phyloP scores from a whole-genome alignment of 345 rosid species.

The Linum trigynum region DNA sequence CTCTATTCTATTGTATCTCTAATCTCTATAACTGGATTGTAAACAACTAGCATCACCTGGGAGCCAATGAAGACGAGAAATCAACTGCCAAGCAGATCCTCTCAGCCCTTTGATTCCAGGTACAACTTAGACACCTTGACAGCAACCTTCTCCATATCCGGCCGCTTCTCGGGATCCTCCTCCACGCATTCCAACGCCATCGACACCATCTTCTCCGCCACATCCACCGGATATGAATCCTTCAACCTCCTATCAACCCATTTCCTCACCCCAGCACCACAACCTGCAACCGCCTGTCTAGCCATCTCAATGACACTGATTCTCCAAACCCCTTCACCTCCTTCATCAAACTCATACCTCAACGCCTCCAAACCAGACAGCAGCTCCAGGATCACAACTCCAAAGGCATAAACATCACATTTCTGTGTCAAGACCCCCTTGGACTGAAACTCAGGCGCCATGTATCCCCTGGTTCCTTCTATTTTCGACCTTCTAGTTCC shows the following conservation, averaged over 20 bases:
- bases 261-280: constrained; percentile 16
- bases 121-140: constrained; percentile 22
- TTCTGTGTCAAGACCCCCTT: constrained; percentile 24
- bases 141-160: constrained; percentile 22
- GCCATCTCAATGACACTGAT: constrained; percentile 21
- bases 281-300: constrained; percentile 10
- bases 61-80: constrained; percentile 25
- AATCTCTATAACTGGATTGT: not conserved
- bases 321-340: constrained; percentile 12
- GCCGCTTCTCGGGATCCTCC: constrained; percentile 21
- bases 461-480: constrained; percentile 45
- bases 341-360: constrained; percentile 18
- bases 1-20: too few relatives aligned
- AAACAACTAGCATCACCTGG: constrained; percentile 11
- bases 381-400: constrained; percentile 27
- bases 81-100: constrained; percentile 19
- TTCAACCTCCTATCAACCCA: constrained; percentile 26
- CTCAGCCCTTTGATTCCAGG: constrained; percentile 24
- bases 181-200: constrained; percentile 24
- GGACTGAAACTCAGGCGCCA: constrained; percentile 38
- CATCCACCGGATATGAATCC: constrained; percentile 26
- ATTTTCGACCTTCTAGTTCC: constrained; percentile 18
- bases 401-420: constrained; percentile 25
- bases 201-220: constrained; percentile 19
- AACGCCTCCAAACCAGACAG: constrained; percentile 25